Conservation (phyloP, 2,329 filamentous ascomycete genomes). For the Orbilia oligospora region DNA sequence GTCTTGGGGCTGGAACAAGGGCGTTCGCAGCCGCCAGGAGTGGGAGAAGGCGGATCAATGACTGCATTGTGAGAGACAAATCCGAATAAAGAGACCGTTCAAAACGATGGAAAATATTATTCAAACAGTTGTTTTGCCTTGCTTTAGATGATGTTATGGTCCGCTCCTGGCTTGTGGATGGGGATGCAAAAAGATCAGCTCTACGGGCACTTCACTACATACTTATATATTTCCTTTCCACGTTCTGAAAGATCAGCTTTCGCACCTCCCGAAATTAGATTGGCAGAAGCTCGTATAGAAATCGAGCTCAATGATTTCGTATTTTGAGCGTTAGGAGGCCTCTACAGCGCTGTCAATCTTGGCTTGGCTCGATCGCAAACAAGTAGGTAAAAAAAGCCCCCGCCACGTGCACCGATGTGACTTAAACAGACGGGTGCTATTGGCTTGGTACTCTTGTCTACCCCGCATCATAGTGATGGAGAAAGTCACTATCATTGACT, state of each 20-base stretch:
- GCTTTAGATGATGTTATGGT: conserved; percentile 1
- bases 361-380: conserved; percentile 40
- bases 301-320: conserved; percentile 20
- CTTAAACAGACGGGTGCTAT: conserved; percentile 41
- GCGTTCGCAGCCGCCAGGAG: conserved; percentile 48
- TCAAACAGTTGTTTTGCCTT: conserved; percentile 20
- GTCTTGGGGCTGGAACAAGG: conserved; percentile 50
- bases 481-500: conserved; percentile 14
- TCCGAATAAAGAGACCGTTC: neutral
- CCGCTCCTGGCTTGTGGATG: conserved; percentile 32
- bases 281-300: conserved; percentile 9
- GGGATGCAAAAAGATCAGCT: neutral
- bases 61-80: conserved; percentile 38
- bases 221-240: conserved; percentile 32
- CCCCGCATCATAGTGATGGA: conserved; percentile 39
- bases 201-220: conserved; percentile 9
- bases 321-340: conserved; percentile 16
- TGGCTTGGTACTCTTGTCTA: conserved; percentile 14
- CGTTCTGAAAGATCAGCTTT: neutral
- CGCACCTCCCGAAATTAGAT: conserved; percentile 35
- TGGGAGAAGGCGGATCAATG: conserved; percentile 43
- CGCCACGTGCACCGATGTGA: conserved; percentile 29
- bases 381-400: conserved; percentile 36
- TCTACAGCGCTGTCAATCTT: conserved; percentile 29
- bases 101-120: conserved; percentile 7